Evolutionary conservation across 352 stramenopile species (phyloP), one percentile per base, ranked within the genome.

Genomic region (Globisporangium lucens): DNA sequence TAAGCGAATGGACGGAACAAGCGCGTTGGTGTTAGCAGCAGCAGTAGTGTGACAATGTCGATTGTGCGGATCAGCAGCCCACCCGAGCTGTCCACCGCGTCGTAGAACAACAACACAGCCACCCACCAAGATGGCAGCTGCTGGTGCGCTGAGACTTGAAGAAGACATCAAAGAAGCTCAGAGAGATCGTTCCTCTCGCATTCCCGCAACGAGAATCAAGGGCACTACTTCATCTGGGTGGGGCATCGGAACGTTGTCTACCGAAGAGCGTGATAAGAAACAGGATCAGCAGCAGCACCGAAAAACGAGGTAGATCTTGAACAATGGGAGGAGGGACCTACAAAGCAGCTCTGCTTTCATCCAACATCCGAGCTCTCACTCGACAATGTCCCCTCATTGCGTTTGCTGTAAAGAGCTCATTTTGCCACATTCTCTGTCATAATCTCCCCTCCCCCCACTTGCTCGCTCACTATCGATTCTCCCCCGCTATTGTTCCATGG

Each of bases 111-210:
- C 43, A 51, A 51, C 43, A 51, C 43, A 51, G 15, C 17, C 43
- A 51, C 15, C 43, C 43, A 51, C 43, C 43, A 51, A 51, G 5
- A 51, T 60, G 29, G 8, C 55, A 60, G 55, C 55, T 60, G 55
- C 55, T 20, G 29, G 4, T 30, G 29, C 29, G 53, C 29, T 27
- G 30, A 12, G 29, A 7, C 30, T n/a, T 36, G 55, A 60, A 24
- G 3, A 60, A 38, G 13, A 17, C 0, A 4, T 4, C 15, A 6
- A 24, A 24, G 6, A 5, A 29, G 13, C 7, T 3, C 43, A 20
- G 17, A n/a, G 15, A 22, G 43, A 20, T 20, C 5, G 15, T n/a
- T n/a, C 15, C 41, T 49, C 52, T 36, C 24, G 20, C n/a, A 29
- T 60, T 60, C 55, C 29, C 17, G 17, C n/a, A 2, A 3, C 53